Evolutionary conservation across 441 rosid species (phyloP).

Genomic region (Croton setiger): DNA sequence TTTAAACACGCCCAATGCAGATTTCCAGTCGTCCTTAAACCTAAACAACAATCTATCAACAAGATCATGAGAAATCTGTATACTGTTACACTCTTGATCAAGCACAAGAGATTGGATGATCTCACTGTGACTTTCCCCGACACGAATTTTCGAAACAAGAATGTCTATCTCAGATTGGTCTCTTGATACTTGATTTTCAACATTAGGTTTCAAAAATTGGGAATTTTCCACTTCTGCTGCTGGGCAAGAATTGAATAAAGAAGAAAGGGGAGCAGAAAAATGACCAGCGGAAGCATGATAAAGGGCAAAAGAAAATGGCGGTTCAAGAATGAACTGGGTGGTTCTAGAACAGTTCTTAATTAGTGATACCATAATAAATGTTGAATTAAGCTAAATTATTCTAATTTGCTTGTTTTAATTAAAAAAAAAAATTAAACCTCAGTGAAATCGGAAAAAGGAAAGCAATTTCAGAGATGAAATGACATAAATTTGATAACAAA

Average conservation of each 20-base stretch:
- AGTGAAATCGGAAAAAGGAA: not conserved
- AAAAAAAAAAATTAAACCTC: not conserved
- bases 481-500: not conserved
- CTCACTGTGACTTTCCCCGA: conserved; percentile 44
- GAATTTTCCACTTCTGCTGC: conserved; percentile 18
- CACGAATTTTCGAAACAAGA: conserved; percentile 34
- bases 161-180: conserved; percentile 8
- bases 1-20: conserved; percentile 62
- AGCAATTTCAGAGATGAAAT: not conserved
- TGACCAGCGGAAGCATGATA: conserved; percentile 17
- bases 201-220: conserved; percentile 8
- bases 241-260: conserved; percentile 14
- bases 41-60: conserved; percentile 52
- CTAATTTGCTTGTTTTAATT: not conserved
- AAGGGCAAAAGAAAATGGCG: conserved; percentile 21
- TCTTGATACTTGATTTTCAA: not conserved
- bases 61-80: conserved; percentile 46
- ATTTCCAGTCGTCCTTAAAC: conserved; percentile 83
- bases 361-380: conserved; percentile 31
- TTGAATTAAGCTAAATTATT: not conserved
- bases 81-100: conserved; percentile 35
- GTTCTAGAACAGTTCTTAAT: conserved; percentile 24
- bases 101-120: conserved; percentile 35
- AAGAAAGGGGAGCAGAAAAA: conserved; percentile 22
- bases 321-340: conserved; percentile 20